Evolutionary conservation across 164 flowering plant genomes (phyloP).

Genomic region (Kingdonia uniflora): DNA sequence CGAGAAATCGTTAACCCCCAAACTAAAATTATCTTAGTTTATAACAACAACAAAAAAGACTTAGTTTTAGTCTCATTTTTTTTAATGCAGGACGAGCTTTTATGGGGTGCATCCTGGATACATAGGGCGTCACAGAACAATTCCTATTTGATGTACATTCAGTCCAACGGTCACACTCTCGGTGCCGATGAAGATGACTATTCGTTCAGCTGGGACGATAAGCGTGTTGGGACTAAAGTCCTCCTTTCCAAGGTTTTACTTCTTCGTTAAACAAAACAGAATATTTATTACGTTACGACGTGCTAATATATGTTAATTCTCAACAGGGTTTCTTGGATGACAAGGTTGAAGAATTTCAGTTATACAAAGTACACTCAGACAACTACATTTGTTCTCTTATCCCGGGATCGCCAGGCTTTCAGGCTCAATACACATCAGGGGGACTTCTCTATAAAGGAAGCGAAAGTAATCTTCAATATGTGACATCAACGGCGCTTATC

Average conservation of each 20-base stretch:
- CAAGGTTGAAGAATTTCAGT: conserved; percentile 38
- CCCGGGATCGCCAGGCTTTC: conserved; percentile 63
- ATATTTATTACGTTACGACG: not conserved
- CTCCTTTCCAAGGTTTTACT: conserved; percentile 66
- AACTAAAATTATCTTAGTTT: too few species aligned
- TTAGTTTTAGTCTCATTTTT: too few species aligned
- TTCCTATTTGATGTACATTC: conserved; percentile 60
- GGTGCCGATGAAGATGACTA: conserved; percentile 79
- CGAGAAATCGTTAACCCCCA: conserved; percentile 22
- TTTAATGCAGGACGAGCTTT: conserved; percentile 64
- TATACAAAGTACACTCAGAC: conserved; percentile 31
- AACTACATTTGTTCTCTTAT: conserved; percentile 80
- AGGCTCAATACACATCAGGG: conserved; percentile 90
- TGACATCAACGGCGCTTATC: conserved; percentile 66
- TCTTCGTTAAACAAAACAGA: not conserved
- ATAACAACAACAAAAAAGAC: too few species aligned
- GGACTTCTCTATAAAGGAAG: conserved; percentile 78
- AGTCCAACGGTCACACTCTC: conserved; percentile 64
- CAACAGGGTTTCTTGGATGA: conserved; percentile 53
- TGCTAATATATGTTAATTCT: not conserved
- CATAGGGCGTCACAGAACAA: conserved; percentile 51
- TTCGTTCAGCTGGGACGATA: conserved; percentile 96
- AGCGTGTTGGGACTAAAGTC: conserved; percentile 72
- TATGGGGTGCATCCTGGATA: conserved; percentile 99
- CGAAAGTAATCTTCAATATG: conserved; percentile 85